Evolutionary conservation across 2,329 filamentous ascomycete genomes (phyloP).

Genomic region (Fusarium denticulatum): DNA sequence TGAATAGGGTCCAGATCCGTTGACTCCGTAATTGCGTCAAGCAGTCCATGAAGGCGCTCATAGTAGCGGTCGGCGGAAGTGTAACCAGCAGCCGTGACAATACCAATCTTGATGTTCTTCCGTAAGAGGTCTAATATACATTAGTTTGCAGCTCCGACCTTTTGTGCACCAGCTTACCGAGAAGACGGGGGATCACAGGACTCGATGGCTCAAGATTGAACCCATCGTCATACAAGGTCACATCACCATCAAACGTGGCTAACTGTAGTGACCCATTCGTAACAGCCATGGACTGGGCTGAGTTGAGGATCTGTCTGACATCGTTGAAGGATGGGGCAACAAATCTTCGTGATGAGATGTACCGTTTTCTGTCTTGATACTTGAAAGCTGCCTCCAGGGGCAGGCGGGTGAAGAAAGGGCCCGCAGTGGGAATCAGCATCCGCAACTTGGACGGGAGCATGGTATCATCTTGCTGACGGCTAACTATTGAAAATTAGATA

Average conservation of each 20-base stretch:
- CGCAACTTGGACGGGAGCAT: conserved; percentile 87
- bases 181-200: conserved; percentile 75
- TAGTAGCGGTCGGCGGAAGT: conserved; percentile 89
- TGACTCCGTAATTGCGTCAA: conserved; percentile 77
- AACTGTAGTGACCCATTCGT: conserved; percentile 81
- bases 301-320: conserved; percentile 90
- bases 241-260: conserved; percentile 96
- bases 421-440: conserved; percentile 88
- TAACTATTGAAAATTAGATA: conserved; percentile 61
- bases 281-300: conserved; percentile 93
- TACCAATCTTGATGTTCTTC: conserved; percentile 85
- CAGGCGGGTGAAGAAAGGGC: conserved; percentile 91
- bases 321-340: conserved; percentile 98
- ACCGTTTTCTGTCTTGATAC: conserved; percentile 85
- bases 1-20: conserved; percentile 69
- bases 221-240: conserved; percentile 94
- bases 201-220: conserved; percentile 78
- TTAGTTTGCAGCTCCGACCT: background rate
- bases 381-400: conserved; percentile 90
- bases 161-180: conserved; percentile 51
- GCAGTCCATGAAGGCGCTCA: conserved; percentile 83
- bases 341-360: conserved; percentile 90
- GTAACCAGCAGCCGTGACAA: conserved; percentile 97
- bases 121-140: conserved; percentile 69
- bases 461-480: conserved; percentile 72